These are phyloP conservation scores for Lonicera japonica DNA, from an alignment of 129 eudicot genomes.

Conservation along the genomic window DNA sequence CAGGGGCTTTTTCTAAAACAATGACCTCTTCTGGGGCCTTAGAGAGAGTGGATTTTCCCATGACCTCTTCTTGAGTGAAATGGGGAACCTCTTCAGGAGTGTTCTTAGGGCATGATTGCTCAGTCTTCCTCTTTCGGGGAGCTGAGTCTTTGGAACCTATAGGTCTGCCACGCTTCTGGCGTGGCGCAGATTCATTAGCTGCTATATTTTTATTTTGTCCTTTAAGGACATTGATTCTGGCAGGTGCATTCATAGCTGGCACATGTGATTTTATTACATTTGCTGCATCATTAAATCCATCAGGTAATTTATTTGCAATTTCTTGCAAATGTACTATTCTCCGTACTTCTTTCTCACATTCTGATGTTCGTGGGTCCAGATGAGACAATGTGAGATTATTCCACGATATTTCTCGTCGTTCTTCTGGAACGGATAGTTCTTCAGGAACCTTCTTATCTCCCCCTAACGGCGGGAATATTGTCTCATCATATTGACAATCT, in stretches of 20 bases:
- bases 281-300: neutral
- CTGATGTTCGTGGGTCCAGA: neutral
- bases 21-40: no score
- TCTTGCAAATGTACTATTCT: no score
- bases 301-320: no score
- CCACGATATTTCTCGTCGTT: neutral
- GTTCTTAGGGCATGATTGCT: no score
- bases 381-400: neutral
- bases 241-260: constrained; percentile 13
- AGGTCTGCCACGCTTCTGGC: constrained; percentile 16
- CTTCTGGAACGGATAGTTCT: neutral
- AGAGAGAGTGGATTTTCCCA: no score
- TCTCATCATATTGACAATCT: neutral
- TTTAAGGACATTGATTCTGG: constrained; percentile 6
- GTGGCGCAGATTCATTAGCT: constrained; percentile 5
- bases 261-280: constrained; percentile 1
- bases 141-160: constrained; percentile 4
- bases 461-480: neutral
- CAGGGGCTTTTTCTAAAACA: no score
- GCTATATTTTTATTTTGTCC: neutral
- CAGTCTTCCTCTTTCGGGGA: neutral
- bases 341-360: no score
- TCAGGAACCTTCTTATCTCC: neutral
- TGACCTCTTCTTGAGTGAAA: no score
- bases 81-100: no score